Evolutionary conservation across 2,329 filamentous ascomycete species (phyloP).

Genomic region (Aureobasidium pullulans): DNA sequence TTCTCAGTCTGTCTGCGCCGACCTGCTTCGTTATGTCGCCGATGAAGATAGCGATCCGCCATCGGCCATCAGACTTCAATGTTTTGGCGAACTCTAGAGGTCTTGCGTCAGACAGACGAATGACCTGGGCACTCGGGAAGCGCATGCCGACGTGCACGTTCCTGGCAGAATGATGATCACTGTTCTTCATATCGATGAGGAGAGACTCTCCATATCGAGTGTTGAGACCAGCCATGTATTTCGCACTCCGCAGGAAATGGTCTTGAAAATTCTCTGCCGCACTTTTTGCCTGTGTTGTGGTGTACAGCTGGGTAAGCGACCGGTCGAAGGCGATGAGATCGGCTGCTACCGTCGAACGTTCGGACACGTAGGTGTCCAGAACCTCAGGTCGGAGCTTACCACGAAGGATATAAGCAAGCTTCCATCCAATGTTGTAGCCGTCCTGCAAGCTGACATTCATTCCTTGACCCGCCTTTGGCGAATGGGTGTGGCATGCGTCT

Average conservation of each 20-base stretch:
- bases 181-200: constrained; percentile 34
- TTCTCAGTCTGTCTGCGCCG: too few species aligned
- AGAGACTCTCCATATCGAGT: constrained; percentile 46
- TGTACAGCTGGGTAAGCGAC: constrained; percentile 23
- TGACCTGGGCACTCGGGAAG: constrained; percentile 49
- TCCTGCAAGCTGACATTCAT: too few species aligned
- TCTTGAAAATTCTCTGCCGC: constrained; percentile 21
- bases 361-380: too few species aligned
- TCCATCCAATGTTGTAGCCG: too few species aligned
- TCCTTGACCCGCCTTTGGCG: too few species aligned
- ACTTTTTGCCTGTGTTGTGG: constrained; percentile 10
- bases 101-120: constrained; percentile 53
- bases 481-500: too few species aligned
- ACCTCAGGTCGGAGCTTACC: too few species aligned
- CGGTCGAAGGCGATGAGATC: too few species aligned
- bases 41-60: constrained; percentile 43
- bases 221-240: constrained; percentile 45
- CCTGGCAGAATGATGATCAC: constrained; percentile 30
- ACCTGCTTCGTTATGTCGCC: constrained; percentile 32
- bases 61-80: constrained; percentile 45
- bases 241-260: constrained; percentile 9
- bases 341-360: too few species aligned
- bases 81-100: constrained; percentile 44
- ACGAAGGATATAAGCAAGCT: too few species aligned
- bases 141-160: constrained; percentile 41